phyloP scores from a whole-genome alignment of 139 green algal genomes.

The Coccomyxa sp. region DNA sequence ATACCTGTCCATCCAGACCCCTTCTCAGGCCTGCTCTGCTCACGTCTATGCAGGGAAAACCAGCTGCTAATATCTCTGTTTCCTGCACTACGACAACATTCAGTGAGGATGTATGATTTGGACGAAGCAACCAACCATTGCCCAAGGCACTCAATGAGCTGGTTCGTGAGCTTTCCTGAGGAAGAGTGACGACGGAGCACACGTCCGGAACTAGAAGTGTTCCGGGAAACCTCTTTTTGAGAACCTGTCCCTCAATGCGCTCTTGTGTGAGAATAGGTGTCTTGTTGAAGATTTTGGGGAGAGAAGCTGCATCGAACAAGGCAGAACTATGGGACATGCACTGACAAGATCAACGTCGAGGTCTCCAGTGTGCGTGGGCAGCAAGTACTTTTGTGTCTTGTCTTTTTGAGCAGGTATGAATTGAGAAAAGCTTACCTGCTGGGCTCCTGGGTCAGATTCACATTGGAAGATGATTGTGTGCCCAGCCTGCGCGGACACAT shows the following conservation, averaged over 20 bases:
- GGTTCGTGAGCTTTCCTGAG: not conserved
- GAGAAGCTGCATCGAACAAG: not conserved
- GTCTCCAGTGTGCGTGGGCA: too few relatives aligned
- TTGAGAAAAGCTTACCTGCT: slow-evolving; percentile 45
- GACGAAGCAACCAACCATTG: not conserved
- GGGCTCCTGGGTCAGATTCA: slow-evolving; percentile 69
- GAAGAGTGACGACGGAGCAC: slow-evolving; percentile 16
- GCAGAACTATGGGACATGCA: too few relatives aligned
- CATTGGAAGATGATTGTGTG: slow-evolving; percentile 82
- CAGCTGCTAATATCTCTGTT: slow-evolving; percentile 76
- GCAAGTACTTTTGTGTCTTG: not conserved
- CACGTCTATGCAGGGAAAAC: slow-evolving; percentile 89
- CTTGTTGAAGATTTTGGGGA: not conserved
- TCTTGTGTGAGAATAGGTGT: not conserved
- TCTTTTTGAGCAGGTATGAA: not conserved
- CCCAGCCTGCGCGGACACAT: slow-evolving; percentile 49
- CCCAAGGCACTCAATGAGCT: not conserved
- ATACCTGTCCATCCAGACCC: slow-evolving; percentile 57
- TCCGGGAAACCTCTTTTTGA: slow-evolving; percentile 50
- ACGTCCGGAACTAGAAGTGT: slow-evolving; percentile 52
- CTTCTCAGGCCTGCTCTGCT: slow-evolving; percentile 56
- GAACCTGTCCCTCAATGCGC: slow-evolving; percentile 32
- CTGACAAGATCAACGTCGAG: too few relatives aligned
- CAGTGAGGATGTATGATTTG: not conserved
- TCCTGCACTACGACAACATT: slow-evolving; percentile 28